These are phyloP conservation scores for Wickerhamiella nectarea DNA, from an alignment of 805 yeast species.

Conservation along the genomic window DNA sequence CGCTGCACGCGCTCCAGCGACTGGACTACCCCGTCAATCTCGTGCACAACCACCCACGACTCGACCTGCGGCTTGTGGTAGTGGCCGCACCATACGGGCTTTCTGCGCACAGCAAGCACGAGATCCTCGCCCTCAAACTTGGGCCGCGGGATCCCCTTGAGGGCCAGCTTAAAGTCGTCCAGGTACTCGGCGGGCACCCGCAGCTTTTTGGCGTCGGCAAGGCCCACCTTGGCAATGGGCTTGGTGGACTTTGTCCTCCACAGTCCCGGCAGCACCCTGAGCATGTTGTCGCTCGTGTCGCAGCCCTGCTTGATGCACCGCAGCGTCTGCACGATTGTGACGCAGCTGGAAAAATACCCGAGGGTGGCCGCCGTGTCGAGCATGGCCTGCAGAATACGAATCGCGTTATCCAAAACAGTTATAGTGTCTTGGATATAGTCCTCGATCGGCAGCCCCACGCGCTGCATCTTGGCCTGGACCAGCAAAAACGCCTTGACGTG, in stretches of 20 bases:
- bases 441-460: slow-evolving; percentile 77
- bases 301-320: slow-evolving; percentile 72
- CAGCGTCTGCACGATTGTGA: slow-evolving; percentile 55
- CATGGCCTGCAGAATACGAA: slow-evolving; percentile 86
- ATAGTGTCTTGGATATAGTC: slow-evolving; percentile 91
- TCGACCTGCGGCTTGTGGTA: slow-evolving; percentile 89
- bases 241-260: slow-evolving; percentile 9
- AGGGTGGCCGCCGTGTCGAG: slow-evolving; percentile 80
- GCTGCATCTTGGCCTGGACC: slow-evolving; percentile 56
- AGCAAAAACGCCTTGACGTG: slow-evolving; percentile 66
- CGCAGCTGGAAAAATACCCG: slow-evolving; percentile 53
- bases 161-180: slow-evolving; percentile 40
- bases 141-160: slow-evolving; percentile 51
- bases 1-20: slow-evolving; percentile 71
- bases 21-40: slow-evolving; percentile 38
- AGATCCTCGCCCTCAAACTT: slow-evolving; percentile 18
- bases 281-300: slow-evolving; percentile 13
- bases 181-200: slow-evolving; percentile 32
- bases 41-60: slow-evolving; percentile 73
- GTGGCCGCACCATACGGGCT: slow-evolving; percentile 55
- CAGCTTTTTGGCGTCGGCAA: slow-evolving; percentile 28
- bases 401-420: slow-evolving; percentile 82
- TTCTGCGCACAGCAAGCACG: slow-evolving; percentile 26
- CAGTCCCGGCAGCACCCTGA: slow-evolving; percentile 16
- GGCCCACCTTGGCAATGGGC: slow-evolving; percentile 23